Evolutionary conservation across 768 basidiomycete species (phyloP).

Genomic region (Rubroboletus pulcherrimus): DNA sequence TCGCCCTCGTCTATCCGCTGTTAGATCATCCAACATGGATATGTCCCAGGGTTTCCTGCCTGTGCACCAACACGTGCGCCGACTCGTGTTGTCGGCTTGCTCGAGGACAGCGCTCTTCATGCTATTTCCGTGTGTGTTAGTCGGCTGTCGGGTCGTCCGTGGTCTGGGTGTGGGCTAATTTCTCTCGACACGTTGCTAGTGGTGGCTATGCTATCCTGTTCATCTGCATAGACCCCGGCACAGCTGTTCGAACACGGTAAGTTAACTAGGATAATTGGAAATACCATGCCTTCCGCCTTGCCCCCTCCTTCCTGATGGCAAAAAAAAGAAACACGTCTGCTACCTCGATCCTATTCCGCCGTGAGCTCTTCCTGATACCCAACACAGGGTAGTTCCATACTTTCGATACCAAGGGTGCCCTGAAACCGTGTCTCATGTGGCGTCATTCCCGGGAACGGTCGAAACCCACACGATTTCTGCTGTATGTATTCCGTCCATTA

Average conservation of each 20-base stretch:
- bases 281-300: background rate
- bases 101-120: background rate
- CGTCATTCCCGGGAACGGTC: background rate
- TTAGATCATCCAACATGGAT: background rate
- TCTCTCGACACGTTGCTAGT: background rate
- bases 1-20: background rate
- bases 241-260: background rate
- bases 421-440: background rate
- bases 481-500: background rate
- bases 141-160: background rate
- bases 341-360: background rate
- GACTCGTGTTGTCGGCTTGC: background rate
- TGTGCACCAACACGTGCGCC: too few species aligned
- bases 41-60: background rate
- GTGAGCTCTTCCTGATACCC: background rate
- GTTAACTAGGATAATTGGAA: background rate
- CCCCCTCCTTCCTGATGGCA: background rate
- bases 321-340: background rate
- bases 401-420: background rate
- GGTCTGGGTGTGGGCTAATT: background rate
- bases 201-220: background rate
- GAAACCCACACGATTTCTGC: background rate
- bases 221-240: background rate
- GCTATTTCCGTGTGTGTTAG: background rate
- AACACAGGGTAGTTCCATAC: background rate